A percentile compares a stretch with the other conserved stretches of the same genome.
These are phyloP conservation scores for Terana coerulea DNA, from an alignment of 768 basidiomycete species.

Conservation along the genomic window DNA sequence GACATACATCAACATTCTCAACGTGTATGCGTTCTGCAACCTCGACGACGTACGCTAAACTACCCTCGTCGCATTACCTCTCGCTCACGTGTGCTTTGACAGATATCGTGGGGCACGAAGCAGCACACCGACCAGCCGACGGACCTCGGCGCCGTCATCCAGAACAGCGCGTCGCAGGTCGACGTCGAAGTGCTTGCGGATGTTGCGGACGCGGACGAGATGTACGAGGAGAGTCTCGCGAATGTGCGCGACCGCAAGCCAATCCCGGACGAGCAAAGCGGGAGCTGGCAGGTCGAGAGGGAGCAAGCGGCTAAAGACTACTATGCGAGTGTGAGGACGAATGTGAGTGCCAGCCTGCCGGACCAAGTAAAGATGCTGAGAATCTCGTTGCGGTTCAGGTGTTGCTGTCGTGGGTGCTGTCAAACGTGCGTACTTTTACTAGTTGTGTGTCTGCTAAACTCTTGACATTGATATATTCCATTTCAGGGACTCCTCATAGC, in stretches of 20 bases:
- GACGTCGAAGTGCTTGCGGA: conserved; percentile 85
- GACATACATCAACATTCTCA: conserved; percentile 71
- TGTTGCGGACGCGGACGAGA: conserved; percentile 74
- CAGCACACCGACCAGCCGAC: conserved; percentile 69
- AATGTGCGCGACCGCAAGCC: conserved; percentile 58
- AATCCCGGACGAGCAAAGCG: conserved; percentile 29
- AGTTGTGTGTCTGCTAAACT: background rate
- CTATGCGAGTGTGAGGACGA: conserved; percentile 84
- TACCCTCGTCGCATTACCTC: conserved; percentile 13
- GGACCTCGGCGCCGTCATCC: conserved; percentile 81
- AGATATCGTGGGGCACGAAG: conserved; percentile 98
- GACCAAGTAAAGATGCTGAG: conserved; percentile 17
- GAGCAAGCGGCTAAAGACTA: conserved; percentile 80
- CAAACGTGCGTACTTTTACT: conserved; percentile 57
- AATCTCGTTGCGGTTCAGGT: conserved; percentile 36
- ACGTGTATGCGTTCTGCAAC: conserved; percentile 86
- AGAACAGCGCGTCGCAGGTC: conserved; percentile 77
- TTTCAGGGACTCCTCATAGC: conserved; percentile 64
- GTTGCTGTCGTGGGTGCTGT: conserved; percentile 77
- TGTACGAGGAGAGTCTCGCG: conserved; percentile 80
- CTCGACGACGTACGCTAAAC: conserved; percentile 70
- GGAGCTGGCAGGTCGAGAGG: conserved; percentile 41
- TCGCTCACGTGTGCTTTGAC: background rate
- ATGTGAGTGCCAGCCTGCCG: conserved; percentile 37
- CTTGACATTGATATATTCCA: background rate